phyloP scores from a whole-genome alignment of 371 early-diverging fungal genomes.

The Apophysomyces variabilis region DNA sequence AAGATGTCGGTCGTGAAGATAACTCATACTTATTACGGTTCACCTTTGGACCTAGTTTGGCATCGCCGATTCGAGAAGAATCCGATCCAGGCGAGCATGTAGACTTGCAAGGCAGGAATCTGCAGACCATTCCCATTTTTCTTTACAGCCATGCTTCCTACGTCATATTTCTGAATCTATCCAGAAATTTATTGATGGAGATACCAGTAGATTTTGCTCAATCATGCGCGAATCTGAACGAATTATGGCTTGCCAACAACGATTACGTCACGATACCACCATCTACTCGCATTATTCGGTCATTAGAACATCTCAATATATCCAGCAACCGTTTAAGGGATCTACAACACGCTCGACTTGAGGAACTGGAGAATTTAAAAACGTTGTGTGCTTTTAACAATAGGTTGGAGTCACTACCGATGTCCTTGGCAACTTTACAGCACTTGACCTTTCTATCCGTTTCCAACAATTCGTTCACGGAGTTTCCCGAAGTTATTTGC shows the following conservation, averaged over 20 bases:
- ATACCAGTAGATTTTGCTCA: conserved; percentile 80
- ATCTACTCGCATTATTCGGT: conserved; percentile 60
- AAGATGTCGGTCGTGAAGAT: conserved; percentile 79
- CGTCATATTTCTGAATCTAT: conserved; percentile 74
- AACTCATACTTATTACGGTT: conserved; percentile 83
- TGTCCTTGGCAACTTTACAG: conserved; percentile 58
- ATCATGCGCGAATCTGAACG: conserved; percentile 65
- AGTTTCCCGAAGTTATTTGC: conserved; percentile 69
- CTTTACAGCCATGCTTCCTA: conserved; percentile 68
- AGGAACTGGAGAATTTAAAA: conserved; percentile 60
- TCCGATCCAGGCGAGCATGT: conserved; percentile 58
- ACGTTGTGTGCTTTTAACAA: conserved; percentile 79
- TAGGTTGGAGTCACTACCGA: conserved; percentile 68
- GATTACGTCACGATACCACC: conserved; percentile 66
- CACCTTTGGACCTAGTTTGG: conserved; percentile 70
- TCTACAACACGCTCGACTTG: conserved; percentile 68
- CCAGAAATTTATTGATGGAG: conserved; percentile 74
- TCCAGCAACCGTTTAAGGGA: conserved; percentile 79
- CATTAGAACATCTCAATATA: conserved; percentile 74
- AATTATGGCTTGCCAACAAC: conserved; percentile 73
- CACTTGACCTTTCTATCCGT: conserved; percentile 70
- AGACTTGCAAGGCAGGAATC: conserved; percentile 67
- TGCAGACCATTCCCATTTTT: conserved; percentile 80
- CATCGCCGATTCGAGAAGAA: conserved; percentile 50
- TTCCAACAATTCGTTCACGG: conserved; percentile 79